phyloP scores from a whole-genome alignment of 305 asterid species.

The Fraxinus ornus region DNA sequence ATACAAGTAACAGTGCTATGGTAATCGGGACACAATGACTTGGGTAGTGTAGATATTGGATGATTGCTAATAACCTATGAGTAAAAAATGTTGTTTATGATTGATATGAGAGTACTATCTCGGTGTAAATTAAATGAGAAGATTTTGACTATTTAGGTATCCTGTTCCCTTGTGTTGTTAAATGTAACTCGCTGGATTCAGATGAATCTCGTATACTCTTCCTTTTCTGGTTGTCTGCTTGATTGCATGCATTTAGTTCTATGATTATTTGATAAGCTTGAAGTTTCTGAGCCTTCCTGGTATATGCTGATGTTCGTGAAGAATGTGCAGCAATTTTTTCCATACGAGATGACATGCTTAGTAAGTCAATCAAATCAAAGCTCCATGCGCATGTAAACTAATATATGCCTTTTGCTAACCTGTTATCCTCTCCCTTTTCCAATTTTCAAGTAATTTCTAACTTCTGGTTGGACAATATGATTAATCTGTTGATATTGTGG shows the following conservation, averaged over 20 bases:
- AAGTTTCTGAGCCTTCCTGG: not conserved
- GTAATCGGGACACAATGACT: not conserved
- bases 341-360: not conserved
- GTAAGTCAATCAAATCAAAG: not conserved
- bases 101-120: not conserved
- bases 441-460: not conserved
- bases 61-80: not conserved
- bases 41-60: not conserved
- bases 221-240: not conserved
- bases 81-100: not conserved
- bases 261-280: not conserved
- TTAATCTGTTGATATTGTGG: not conserved
- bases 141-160: not conserved
- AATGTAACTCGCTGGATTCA: not conserved
- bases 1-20: not conserved
- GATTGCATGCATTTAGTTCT: not conserved
- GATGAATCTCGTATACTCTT: not conserved
- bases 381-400: not conserved
- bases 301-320: not conserved
- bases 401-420: not conserved
- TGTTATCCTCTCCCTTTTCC: not conserved
- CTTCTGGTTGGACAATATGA: not conserved
- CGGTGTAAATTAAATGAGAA: not conserved
- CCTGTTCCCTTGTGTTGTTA: not conserved
- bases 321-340: not conserved